These are phyloP conservation scores for Rhynchosporium secalis DNA, from an alignment of 2,329 filamentous ascomycete genomes.

Conservation along the genomic window DNA sequence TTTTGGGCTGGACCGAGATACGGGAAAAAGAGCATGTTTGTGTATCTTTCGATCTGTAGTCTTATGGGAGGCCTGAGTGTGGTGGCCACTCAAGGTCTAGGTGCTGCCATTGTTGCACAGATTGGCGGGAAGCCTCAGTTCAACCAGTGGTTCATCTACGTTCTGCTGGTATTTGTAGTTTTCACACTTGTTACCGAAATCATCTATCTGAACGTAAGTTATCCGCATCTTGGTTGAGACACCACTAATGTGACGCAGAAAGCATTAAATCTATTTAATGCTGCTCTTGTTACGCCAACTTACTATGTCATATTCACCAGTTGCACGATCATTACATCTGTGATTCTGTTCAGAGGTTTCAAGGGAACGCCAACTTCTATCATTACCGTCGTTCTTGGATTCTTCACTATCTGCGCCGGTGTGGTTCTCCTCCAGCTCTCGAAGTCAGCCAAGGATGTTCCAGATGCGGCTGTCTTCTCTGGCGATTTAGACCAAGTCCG, in stretches of 20 bases:
- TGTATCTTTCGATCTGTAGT: constrained; percentile 95
- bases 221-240: neutral
- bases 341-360: constrained; percentile 90
- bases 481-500: constrained; percentile 94
- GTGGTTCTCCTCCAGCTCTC: constrained; percentile 94
- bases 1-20: constrained; percentile 83
- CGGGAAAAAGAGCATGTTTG: constrained; percentile 95
- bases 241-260: constrained; percentile 60
- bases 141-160: constrained; percentile 96
- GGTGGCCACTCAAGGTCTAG: constrained; percentile 89
- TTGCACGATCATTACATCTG: constrained; percentile 90
- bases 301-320: constrained; percentile 99
- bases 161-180: constrained; percentile 87
- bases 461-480: constrained; percentile 86
- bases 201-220: constrained; percentile 87
- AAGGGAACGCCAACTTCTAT: constrained; percentile 81
- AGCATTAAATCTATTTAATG: constrained; percentile 97
- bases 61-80: constrained; percentile 92
- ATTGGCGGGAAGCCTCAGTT: constrained; percentile 81
- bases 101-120: constrained; percentile 87
- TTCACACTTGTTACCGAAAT: constrained; percentile 90
- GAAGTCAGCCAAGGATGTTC: constrained; percentile 96
- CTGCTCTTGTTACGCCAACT: constrained; percentile 92
- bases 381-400: constrained; percentile 86
- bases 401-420: constrained; percentile 89